These are phyloP conservation scores for Viola odorata DNA, from an alignment of 345 rosid genomes.

Conservation along the genomic window DNA sequence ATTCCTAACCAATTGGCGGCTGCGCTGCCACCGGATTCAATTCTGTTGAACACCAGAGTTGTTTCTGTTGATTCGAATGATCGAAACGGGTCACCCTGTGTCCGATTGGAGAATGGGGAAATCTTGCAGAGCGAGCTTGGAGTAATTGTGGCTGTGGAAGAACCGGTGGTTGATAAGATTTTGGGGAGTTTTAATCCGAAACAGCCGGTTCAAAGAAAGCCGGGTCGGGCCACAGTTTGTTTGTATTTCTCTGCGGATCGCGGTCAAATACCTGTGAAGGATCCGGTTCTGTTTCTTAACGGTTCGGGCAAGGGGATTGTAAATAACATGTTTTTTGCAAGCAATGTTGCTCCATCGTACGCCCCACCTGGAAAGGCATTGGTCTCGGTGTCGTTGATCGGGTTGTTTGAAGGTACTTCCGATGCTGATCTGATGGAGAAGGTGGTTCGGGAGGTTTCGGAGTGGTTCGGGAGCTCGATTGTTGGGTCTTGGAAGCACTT, in stretches of 20 bases:
- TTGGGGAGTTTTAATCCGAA: constrained; percentile 17
- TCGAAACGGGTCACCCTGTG: constrained; percentile 22
- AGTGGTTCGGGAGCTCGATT: constrained; percentile 55
- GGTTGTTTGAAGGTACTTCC: constrained; percentile 42
- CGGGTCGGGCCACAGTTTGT: constrained; percentile 66
- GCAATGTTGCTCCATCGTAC: constrained; percentile 74
- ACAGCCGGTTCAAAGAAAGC: constrained; percentile 28
- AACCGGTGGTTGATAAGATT: constrained; percentile 56
- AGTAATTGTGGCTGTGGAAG: constrained; percentile 75
- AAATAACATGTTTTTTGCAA: constrained; percentile 86
- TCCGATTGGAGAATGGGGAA: constrained; percentile 51
- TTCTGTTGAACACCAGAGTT: constrained; percentile 48
- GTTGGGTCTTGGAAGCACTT: constrained; percentile 68
- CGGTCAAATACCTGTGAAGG: constrained; percentile 48
- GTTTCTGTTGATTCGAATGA: constrained; percentile 43
- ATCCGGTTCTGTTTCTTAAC: constrained; percentile 71
- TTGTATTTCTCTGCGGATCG: constrained; percentile 60
- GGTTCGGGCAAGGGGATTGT: constrained; percentile 73
- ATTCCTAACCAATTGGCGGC: constrained; percentile 61
- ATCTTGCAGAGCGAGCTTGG: constrained; percentile 51
- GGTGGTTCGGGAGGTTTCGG: constrained; percentile 53
- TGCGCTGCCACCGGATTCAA: constrained; percentile 47
- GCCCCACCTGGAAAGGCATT: constrained; percentile 66
- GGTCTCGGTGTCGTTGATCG: constrained; percentile 74
- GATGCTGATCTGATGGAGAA: constrained; percentile 47